Conservation (phyloP, 2,329 filamentous ascomycete genomes). For the Fusarium oxysporum region DNA sequence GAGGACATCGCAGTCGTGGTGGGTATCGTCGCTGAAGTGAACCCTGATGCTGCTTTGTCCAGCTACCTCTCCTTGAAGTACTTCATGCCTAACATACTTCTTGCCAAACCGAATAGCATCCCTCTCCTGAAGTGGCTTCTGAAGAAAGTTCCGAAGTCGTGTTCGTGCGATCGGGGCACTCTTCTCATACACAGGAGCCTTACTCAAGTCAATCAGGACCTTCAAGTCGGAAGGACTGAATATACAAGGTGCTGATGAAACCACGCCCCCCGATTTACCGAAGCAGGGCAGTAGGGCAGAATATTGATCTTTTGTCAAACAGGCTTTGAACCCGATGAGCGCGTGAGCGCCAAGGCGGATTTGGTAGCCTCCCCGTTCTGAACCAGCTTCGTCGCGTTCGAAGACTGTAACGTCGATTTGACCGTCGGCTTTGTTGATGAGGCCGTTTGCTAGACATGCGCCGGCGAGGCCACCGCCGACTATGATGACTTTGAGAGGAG, state of each 20-base stretch:
- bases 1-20: neutral
- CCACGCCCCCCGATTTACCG: neutral
- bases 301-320: neutral
- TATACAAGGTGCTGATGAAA: neutral
- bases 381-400: neutral
- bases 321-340: neutral
- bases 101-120: fast-evolving
- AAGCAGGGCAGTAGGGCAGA: fast-evolving
- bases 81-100: neutral
- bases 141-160: neutral
- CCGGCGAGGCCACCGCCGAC: neutral
- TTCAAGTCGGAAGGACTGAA: neutral
- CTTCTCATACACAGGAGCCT: neutral
- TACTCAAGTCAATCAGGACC: neutral
- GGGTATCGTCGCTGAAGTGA: neutral
- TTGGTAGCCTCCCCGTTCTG: neutral
- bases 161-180: neutral
- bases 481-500: neutral
- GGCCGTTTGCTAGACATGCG: neutral
- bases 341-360: neutral
- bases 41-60: neutral
- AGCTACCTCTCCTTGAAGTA: fast-evolving
- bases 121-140: fast-evolving
- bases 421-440: neutral
- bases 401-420: neutral